Evolutionary conservation across 768 basidiomycete species (phyloP), one percentile per base, ranked within the genome.

Genomic region (Mycena galopus): DNA sequence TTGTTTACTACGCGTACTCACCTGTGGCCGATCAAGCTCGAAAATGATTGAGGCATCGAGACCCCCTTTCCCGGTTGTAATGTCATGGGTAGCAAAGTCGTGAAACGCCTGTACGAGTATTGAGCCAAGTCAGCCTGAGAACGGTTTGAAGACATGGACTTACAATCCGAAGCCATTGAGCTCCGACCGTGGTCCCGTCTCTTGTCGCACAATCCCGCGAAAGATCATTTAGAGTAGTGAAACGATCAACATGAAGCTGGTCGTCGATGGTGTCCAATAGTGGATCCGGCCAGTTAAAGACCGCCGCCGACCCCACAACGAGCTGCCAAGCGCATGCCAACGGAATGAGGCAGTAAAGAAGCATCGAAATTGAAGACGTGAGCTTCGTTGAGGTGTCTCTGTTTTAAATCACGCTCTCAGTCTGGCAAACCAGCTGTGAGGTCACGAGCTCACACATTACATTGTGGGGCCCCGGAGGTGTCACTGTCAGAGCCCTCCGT

Each of bases 31-130:
- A 53, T 71, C 65, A 35, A 70, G 42, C 61, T 78, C 78, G 33
- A 73, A 78, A n/a, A 65, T 56, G 16, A 79, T 75, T 0, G 74
- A 75, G 14, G 73, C 76, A 61, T 79, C 78, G n/a, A 79, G 16
- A 12, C 78, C 78, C 21, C 78, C 78, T 17, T 69, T 67, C 2
- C 78, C 78, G 30, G 53, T 62, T 19, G 35, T 19, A 2, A 59
- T 51, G 61, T 79, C 60, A 33, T 71, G 62, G 3, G 78, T 77
- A 27, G 76, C 73, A 53, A 76, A 67, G 63, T 79, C 77, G 59
- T 79, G 78, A 56, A 60, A 77, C 1, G 74, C 75, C 67, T 65
- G 33, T 16, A 14, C n/a, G 12, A 25, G 33, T 57, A 30, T 57
- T 27, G 35, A 60, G 29, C 0, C 23, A 33, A 32, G 17, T 19